Percentiles rank a stretch among this genome's conserved stretches.
phyloP scores from a whole-genome alignment of 2,329 filamentous ascomycete genomes.

The Beauveria australis region DNA sequence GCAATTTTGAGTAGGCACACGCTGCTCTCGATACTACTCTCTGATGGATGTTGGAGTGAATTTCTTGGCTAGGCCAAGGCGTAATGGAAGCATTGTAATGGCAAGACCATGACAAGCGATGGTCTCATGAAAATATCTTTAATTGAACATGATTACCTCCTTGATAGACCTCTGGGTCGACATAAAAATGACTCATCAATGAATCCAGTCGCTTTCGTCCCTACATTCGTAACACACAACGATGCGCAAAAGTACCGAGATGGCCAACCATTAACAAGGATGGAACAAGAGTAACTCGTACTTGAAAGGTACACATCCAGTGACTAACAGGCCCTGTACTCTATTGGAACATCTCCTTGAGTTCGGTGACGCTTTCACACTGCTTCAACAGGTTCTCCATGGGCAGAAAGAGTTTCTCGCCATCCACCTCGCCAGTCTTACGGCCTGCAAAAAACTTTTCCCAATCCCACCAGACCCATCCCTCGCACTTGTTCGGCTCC shows the following conservation, averaged over 20 bases:
- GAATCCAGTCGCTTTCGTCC: too few species aligned
- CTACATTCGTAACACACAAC: too few species aligned
- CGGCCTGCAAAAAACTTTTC: conserved; percentile 30
- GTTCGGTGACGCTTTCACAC: conserved; percentile 14
- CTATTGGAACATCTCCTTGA: conserved; percentile 12
- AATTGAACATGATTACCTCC: background rate
- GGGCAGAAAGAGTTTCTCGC: conserved; percentile 24
- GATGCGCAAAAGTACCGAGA: too few species aligned
- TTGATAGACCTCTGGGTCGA: too few species aligned
- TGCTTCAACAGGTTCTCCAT: conserved; percentile 23
- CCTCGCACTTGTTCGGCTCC: conserved; percentile 43
- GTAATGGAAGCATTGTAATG: conserved; percentile 3
- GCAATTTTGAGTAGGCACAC: conserved; percentile 1
- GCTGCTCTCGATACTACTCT: background rate
- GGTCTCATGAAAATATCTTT: background rate
- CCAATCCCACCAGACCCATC: conserved; percentile 42
- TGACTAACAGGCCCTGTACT: too few species aligned
- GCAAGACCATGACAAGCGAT: conserved; percentile 1
- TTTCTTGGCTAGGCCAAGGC: background rate
- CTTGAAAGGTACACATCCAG: too few species aligned
- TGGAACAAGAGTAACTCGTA: too few species aligned
- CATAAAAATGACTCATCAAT: too few species aligned
- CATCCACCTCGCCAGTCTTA: conserved; percentile 12
- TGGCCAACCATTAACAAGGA: too few species aligned
- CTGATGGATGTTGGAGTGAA: background rate